A percentile compares a stretch with the other conserved stretches of the same genome.
These are phyloP conservation scores for Aspergillus leporis DNA, from an alignment of 495 filamentous ascomycete genomes.

Conservation along the genomic window DNA sequence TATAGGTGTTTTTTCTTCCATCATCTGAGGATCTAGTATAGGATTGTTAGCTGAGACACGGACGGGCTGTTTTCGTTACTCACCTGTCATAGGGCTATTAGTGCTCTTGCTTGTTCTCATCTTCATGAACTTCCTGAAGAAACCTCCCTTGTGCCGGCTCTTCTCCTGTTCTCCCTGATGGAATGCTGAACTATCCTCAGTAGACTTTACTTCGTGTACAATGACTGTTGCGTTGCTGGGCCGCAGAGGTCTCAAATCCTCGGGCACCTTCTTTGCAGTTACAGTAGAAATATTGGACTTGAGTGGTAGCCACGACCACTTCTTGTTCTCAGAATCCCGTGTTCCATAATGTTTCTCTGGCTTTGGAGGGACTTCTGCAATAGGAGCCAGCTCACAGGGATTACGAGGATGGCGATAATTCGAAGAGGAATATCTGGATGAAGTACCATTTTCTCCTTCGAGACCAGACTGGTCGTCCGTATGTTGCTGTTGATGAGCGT, in stretches of 20 bases:
- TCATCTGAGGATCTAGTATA: conserved; percentile 7
- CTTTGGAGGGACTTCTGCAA: conserved; percentile 28
- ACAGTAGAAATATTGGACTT: conserved; percentile 45
- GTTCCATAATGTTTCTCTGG: conserved; percentile 29
- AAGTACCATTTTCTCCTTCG: background rate
- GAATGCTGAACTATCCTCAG: background rate
- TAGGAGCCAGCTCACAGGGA: conserved; percentile 29
- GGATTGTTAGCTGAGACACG: background rate
- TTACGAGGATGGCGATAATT: conserved; percentile 21
- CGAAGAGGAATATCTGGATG: conserved; percentile 12
- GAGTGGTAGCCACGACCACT: conserved; percentile 67
- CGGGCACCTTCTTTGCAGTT: conserved; percentile 17
- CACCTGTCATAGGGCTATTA: conserved; percentile 22
- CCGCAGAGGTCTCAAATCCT: conserved; percentile 23
- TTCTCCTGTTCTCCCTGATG: conserved; percentile 11
- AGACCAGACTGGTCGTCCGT: conserved; percentile 1
- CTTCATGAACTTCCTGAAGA: conserved; percentile 37
- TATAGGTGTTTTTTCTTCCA: conserved; percentile 12
- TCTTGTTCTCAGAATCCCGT: conserved; percentile 46
- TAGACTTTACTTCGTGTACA: conserved; percentile 21
- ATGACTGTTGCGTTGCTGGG: conserved; percentile 31
- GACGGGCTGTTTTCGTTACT: conserved; percentile 14
- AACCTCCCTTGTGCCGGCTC: conserved; percentile 10
- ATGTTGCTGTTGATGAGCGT: conserved; percentile 5
- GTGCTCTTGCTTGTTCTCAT: conserved; percentile 29